Base-by-base conservation (phyloP, 2,329 filamentous ascomycete genomes). In the Fusarium verticillioides region DNA sequence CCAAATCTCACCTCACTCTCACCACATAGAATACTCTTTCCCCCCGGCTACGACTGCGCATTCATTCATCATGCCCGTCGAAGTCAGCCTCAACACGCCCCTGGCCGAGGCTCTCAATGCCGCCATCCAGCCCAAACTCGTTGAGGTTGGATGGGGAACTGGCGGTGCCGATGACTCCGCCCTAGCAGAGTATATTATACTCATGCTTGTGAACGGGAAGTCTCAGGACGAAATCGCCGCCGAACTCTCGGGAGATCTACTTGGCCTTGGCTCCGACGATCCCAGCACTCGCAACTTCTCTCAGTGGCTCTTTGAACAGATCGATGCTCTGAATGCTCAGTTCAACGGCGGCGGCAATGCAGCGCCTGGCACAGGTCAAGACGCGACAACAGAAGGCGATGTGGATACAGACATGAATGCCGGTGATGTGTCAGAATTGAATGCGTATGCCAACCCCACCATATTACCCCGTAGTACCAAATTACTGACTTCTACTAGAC, bases 141-240 rank as follows among this genome's bases (percentile, higher is more conserved):
- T 94, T 66, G 96, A 99, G 84, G 92, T 95, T 75, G 96, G 95
- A 78, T 98, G 96, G 96, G 95, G 91, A 70, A 91, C 93, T 36
- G 92, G 92, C 75, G 93, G 92, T 70, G 84, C 85, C 63, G 93
- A 94, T 77, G 94, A 96, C 82, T 92, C 92, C 30, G 94, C 94
- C 42, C 89, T 99, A 67, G 92, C 95, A 67, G 96, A 99, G 84
- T 99, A 98, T 84, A 96, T 99, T 75, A 93, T 98, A 66, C 90
- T 98, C 72, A 98, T 98, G 96, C 89, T 99, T 37, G 94, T 94
- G 71, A 98, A 98, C 84, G 94, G 95, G 78, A 98, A 97, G 83
- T 95, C 93, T 8, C 92, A 97, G 81, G 91, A 95, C 57, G 93
- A 98, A 81, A 96, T 99, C 74, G 93, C 95, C 15, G 86, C 90